Evolutionary conservation across 768 basidiomycete species (phyloP), one percentile per base, ranked within the genome.

Genomic region (Fibroporia radiculosa): DNA sequence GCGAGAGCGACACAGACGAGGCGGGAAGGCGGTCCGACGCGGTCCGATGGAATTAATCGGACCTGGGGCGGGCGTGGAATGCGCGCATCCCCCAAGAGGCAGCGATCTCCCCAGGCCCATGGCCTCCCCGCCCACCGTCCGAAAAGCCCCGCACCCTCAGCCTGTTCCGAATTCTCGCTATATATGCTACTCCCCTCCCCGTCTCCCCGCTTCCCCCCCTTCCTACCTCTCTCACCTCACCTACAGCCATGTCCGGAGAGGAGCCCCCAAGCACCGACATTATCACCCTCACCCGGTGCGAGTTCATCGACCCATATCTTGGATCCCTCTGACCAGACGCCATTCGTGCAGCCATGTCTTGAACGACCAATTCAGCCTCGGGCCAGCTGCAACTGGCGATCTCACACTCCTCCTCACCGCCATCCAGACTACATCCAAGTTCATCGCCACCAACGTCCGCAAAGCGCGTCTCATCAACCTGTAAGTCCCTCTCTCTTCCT

Each of bases 371-470:
- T 66, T 88, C 53, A 81, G 83, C 46, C 71, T 93, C 23, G 93
- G 93, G 29, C 65, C 80, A 8, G 66, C 77, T 4, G 93, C 93
- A 5, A 91, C 90, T 1, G 95, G 96, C 48, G 96, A 98, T 68
- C 71, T 98, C 44, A 98, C 96, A 3, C 68, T 98, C 49, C 78
- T 99, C 45, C 76, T 99, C 52, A 95, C 84, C 49, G 95, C 93
- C 37, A 97, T 99, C 63, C 92, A 96, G 63, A 81, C 92, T 52
- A 90, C 90, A 25, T 92, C 87, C 70, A 93, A 92, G 67, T 97
- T 97, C 73, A 97, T 98, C 62, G 90, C 93, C 2, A 93, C 91
- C 54, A 98, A 97, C 60, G 96, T 99, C 58, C 82, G 96, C 53
- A 90, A 91, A 67, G 96, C 96, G 22, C 80, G 95, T 39, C 73